Evolutionary conservation across 306 rosid genomes (phyloP), one percentile per base, ranked within the genome.

Genomic region (Begonia fuchsioides): DNA sequence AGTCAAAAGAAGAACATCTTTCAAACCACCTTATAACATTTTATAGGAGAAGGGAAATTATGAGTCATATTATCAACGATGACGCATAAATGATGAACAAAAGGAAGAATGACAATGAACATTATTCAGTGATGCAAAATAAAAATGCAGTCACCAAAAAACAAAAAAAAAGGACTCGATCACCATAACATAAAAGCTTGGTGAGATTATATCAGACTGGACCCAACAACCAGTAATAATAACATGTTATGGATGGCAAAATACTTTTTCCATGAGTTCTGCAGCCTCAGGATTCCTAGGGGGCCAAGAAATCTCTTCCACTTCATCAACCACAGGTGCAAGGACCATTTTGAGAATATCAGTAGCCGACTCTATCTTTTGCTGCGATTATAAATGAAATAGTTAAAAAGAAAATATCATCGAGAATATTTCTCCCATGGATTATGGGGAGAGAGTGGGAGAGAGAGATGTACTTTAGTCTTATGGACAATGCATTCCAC

Each of bases 281-380:
- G 83, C 80, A 32, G 82, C 81, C 62, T 66, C 65, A 3, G 80
- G 93, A 69, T 88, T 86, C 69, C 72, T 76, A 10, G 95, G 96
- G 58, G 96, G 95, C 96, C 96, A 83, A 32, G 54, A 14, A 70
- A 88, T 79, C 70, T 88, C 95, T 57, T 77, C 93, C 45, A 55
- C 90, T 32, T 70, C 78, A 62, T 76, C 77, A 56, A 81, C 71
- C 54, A 78, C 86, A 55, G 88, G 96, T 59, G 74, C 78, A 67
- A 83, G 76, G 51, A 88, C 58, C 49, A 69, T 83, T 75, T 81
- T 80, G 58, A 88, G 76, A 51, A 83, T 78, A 81, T 83, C 93
- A 41, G 93, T 88, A 46, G 95, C 35, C 52, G 96, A 83, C 50
- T 88, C 85, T 72, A 88, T 88, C 78, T 78, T 88, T 60, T 81